Percentiles rank a stretch among this genome's conserved stretches.
These are phyloP conservation scores for Ocimum tenuiflorum DNA, from an alignment of 257 asterid species.

Conservation along the genomic window DNA sequence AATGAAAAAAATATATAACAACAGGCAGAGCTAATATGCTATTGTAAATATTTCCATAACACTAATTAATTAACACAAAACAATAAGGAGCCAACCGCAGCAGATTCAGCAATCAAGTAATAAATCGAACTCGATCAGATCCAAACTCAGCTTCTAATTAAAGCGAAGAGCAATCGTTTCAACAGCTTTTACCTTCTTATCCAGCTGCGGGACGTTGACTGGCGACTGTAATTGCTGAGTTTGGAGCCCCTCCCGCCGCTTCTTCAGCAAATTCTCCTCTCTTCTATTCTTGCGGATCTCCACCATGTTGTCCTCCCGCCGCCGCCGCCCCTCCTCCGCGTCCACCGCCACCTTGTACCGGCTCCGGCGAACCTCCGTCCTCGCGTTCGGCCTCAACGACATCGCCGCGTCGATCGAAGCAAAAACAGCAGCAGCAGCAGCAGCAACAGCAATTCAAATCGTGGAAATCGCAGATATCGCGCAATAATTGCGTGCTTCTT, in stretches of 20 bases:
- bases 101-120: slow-evolving; percentile 19
- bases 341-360: slow-evolving; percentile 96
- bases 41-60: not conserved
- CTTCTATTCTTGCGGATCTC: slow-evolving; percentile 92
- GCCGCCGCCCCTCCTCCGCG: slow-evolving; percentile 85
- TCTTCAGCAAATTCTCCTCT: slow-evolving; percentile 84
- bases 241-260: slow-evolving; percentile 88
- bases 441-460: not conserved
- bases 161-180: not conserved
- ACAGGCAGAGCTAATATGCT: not conserved
- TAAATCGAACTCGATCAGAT: slow-evolving; percentile 27
- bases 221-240: slow-evolving; percentile 54
- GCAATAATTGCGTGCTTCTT: slow-evolving; percentile 15
- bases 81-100: not conserved
- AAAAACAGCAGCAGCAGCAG: not conserved
- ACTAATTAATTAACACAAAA: not conserved
- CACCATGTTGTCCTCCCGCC: slow-evolving; percentile 88
- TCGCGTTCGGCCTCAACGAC: slow-evolving; percentile 87
- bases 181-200: slow-evolving; percentile 51
- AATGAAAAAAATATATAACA: not conserved
- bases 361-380: slow-evolving; percentile 88
- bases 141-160: slow-evolving; percentile 13
- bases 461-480: not conserved
- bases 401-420: slow-evolving; percentile 38
- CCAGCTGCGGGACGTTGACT: slow-evolving; percentile 47